Base-by-base conservation (phyloP, 1,284 basidiomycete genomes). In the Moniliophthora roreri region DNA sequence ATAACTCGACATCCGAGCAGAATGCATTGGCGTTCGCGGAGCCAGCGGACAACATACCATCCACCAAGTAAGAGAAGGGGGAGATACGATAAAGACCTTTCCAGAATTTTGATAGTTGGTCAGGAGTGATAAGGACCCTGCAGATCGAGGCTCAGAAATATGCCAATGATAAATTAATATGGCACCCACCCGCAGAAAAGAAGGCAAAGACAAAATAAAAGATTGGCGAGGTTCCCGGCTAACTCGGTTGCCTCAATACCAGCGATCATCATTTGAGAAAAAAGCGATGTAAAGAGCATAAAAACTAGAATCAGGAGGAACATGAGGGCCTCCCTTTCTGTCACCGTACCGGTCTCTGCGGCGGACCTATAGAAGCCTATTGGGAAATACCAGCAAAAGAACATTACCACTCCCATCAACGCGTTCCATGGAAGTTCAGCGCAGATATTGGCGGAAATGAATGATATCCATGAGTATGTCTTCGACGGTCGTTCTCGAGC, bases 401-500 rank as follows among this genome's bases (percentile, higher is more conserved):
- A 89, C 67, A 79, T 82, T 1, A 88, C 47, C 0, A 75, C 69
- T 0, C 82, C 79, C 15, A 78, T 79, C 3, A 85, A 46, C 18
- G 88, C 76, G 60, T 88, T 86, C 79, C 85, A 86, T 0, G 87
- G 87, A 2, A 87, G 55, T 58, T 87, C 86, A 23, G 80, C 77
- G 2, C 85, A 61, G 53, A 89, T 75, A 58, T 87, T 85, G 0
- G 84, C 74, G 0, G 82, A 76, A 42, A 85, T 65, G 42, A 94
- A 79, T 1, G 89, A 83, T 7, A 84, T 76, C 93, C 93, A 95
- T 48, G 82, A 83, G 73, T 94, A 95, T 65, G 91, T 90, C 63
- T 83, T 81, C 53, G 81, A 81, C 0, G 87, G 78, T 1, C 84
- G 79, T 66, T 92, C 90, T 28, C 89, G 80, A 10, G 83, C 81